Conservation (phyloP, 2,329 filamentous ascomycete genomes). For the Claviceps citrina region DNA sequence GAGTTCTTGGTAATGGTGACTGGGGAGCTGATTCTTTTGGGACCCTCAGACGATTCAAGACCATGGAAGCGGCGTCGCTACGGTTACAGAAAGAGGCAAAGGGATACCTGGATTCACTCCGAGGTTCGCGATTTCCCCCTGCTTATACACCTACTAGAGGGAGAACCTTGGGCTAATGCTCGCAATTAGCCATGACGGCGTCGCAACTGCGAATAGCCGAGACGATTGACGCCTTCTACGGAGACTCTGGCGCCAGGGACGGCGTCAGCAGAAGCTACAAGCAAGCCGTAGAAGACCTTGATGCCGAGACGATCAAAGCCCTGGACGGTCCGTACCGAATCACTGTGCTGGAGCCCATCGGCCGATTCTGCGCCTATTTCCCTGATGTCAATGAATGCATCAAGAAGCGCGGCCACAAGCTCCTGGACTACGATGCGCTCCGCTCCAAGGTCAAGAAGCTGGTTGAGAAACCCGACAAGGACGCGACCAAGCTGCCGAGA, state of each 20-base stretch:
- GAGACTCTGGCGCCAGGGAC: constrained; percentile 84
- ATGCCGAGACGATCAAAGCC: constrained; percentile 96
- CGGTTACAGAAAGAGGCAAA: constrained; percentile 95
- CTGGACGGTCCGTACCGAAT: constrained; percentile 89
- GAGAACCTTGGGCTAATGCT: neutral
- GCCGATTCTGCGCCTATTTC: constrained; percentile 94
- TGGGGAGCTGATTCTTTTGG: constrained; percentile 11
- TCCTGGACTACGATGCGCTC: constrained; percentile 93
- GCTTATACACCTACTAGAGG: neutral
- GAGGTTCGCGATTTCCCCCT: constrained; percentile 39
- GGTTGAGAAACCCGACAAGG: constrained; percentile 96
- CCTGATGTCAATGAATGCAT: constrained; percentile 98
- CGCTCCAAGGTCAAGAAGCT: constrained; percentile 94
- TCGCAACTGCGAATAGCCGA: constrained; percentile 99
- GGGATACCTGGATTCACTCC: constrained; percentile 87
- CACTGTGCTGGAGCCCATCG: constrained; percentile 90
- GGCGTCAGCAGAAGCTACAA: constrained; percentile 96
- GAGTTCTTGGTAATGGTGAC: too few species aligned
- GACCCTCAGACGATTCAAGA: constrained; percentile 68
- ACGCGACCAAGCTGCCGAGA: constrained; percentile 86
- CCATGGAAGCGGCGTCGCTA: constrained; percentile 88
- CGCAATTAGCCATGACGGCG: constrained; percentile 72
- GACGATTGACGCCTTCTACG: constrained; percentile 98
- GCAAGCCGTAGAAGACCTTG: constrained; percentile 92
- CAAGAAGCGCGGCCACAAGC: constrained; percentile 96